A percentile compares a stretch with the other conserved stretches of the same genome.
Evolutionary conservation across 2,329 filamentous ascomycete genomes (phyloP).

Genomic region (Aspergillus arachidicola): DNA sequence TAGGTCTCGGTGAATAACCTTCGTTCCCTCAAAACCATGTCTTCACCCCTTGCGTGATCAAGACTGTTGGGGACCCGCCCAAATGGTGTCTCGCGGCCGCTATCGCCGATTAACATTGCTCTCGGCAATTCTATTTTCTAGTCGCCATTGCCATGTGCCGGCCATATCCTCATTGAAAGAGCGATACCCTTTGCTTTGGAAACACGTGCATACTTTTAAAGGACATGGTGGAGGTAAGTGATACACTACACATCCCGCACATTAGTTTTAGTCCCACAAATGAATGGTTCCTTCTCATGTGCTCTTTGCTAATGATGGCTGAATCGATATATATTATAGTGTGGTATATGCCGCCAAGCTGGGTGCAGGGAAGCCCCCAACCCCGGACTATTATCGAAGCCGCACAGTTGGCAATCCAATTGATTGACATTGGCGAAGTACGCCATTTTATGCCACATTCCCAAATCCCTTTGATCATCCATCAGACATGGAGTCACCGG

Average conservation of each 20-base stretch:
- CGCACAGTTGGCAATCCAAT: background rate
- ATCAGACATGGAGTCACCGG: conserved; percentile 37
- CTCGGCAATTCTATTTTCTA: background rate
- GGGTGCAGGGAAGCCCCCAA: background rate
- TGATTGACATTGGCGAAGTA: too few relatives aligned
- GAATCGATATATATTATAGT: background rate
- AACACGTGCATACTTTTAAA: background rate
- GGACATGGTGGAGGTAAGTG: background rate
- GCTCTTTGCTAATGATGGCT: background rate
- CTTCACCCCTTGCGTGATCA: background rate
- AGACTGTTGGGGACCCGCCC: background rate
- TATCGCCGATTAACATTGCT: background rate
- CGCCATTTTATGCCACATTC: conserved; percentile 17
- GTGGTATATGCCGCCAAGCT: background rate
- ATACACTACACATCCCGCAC: background rate
- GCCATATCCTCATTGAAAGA: background rate
- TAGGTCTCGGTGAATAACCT: background rate
- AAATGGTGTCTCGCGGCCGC: background rate
- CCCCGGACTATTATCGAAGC: background rate
- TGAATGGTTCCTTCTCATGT: background rate
- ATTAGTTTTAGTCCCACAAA: background rate
- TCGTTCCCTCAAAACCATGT: background rate
- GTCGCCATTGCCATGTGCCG: background rate
- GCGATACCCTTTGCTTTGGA: background rate
- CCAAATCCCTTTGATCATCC: conserved; percentile 33